A percentile compares a stretch with the other conserved stretches of the same genome.
These are phyloP conservation scores for Hippophae gyantsensis DNA, from an alignment of 306 rosid genomes.

Conservation along the genomic window DNA sequence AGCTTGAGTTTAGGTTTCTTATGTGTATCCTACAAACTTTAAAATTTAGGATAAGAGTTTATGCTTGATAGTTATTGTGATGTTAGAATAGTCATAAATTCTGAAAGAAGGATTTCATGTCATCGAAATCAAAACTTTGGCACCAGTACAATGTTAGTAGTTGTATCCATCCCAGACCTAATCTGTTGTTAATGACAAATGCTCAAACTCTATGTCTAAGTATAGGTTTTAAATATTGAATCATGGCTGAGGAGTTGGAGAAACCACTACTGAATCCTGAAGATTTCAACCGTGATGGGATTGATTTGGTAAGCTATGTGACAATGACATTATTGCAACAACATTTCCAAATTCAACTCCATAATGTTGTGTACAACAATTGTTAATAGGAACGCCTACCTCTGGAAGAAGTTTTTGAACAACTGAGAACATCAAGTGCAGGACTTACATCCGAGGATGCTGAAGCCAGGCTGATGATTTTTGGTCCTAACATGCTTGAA, in stretches of 20 bases:
- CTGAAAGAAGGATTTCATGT: too few species aligned
- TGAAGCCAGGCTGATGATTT: constrained; percentile 50
- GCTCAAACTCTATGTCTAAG: not conserved
- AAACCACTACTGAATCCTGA: constrained; percentile 76
- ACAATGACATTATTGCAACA: not conserved
- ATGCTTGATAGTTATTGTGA: too few species aligned
- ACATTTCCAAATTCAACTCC: constrained; percentile 18
- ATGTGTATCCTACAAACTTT: too few species aligned
- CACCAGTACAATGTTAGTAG: too few species aligned
- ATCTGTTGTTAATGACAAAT: not conserved
- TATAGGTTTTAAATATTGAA: constrained; percentile 17
- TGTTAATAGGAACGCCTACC: constrained; percentile 63
- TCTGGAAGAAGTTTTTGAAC: constrained; percentile 66
- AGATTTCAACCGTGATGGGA: constrained; percentile 58
- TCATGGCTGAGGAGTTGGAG: constrained; percentile 64
- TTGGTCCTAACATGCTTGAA: constrained; percentile 71
- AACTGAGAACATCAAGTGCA: constrained; percentile 45
- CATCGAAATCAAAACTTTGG: too few species aligned
- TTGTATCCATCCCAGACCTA: too few species aligned
- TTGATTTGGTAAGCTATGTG: constrained; percentile 56
- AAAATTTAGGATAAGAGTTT: too few species aligned
- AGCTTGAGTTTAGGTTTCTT: too few species aligned
- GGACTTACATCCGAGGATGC: constrained; percentile 82
- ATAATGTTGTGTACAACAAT: constrained; percentile 1
- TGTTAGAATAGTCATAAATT: too few species aligned